Conservation (phyloP, 129 eudicot genomes). For the Flaveria linearis region DNA sequence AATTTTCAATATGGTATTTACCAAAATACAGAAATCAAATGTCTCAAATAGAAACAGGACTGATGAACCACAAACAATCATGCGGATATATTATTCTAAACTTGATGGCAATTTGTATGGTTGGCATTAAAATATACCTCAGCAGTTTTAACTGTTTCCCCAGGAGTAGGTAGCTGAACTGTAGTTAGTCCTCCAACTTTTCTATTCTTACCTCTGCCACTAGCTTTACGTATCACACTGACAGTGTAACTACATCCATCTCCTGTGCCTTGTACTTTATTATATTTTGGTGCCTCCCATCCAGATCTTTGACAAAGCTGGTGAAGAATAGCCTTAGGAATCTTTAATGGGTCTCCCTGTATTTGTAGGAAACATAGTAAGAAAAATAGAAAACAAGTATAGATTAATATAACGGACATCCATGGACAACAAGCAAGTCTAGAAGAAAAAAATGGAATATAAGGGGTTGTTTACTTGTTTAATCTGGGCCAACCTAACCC, state of each 20-base stretch:
- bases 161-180: slow-evolving; percentile 66
- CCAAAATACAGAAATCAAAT: slow-evolving; percentile 7
- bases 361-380: slow-evolving; percentile 26
- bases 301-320: slow-evolving; percentile 93
- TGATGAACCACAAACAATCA: slow-evolving; percentile 5
- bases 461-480: slow-evolving; percentile 7
- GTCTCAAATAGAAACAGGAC: not conserved
- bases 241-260: slow-evolving; percentile 61
- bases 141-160: slow-evolving; percentile 50
- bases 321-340: slow-evolving; percentile 93
- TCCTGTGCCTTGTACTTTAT: slow-evolving; percentile 55
- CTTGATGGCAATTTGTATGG: not conserved
- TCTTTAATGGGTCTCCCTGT: slow-evolving; percentile 88
- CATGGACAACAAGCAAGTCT: slow-evolving; percentile 27
- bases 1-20: not conserved
- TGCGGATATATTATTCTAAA: not conserved
- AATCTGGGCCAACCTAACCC: not conserved
- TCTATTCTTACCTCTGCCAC: slow-evolving; percentile 95
- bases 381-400: slow-evolving; percentile 15
- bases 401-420: slow-evolving; percentile 11
- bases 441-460: slow-evolving; percentile 14
- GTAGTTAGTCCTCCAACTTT: slow-evolving; percentile 88
- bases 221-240: slow-evolving; percentile 86
- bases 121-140: slow-evolving; percentile 55
- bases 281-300: slow-evolving; percentile 96